A percentile compares a stretch with the other conserved stretches of the same genome.
Evolutionary conservation across 1,139 yeast genomes (phyloP).

Genomic region (Komagataea norvegica): DNA sequence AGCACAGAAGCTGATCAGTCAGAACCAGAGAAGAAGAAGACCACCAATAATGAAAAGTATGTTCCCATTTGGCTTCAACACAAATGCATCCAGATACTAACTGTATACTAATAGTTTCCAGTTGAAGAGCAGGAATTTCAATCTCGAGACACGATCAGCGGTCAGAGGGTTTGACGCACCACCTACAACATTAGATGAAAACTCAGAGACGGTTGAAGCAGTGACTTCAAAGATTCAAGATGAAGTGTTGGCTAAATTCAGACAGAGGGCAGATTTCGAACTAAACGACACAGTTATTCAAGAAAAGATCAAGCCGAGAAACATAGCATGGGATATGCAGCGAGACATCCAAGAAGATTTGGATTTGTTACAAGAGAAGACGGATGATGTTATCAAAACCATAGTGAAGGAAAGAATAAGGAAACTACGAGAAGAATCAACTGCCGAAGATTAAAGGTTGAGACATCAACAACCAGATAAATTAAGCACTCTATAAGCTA

Average conservation of each 20-base stretch:
- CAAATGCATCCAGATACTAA: not conserved
- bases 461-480: too few relatives aligned
- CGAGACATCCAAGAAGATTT: conserved; percentile 35
- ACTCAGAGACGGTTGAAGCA: conserved; percentile 33
- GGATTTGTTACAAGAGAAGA: conserved; percentile 34
- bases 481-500: too few relatives aligned
- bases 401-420: conserved; percentile 36
- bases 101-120: not conserved
- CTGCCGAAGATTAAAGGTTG: conserved; percentile 1
- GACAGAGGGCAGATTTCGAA: conserved; percentile 10
- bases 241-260: conserved; percentile 27
- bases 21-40: conserved; percentile 7
- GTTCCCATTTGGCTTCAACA: conserved; percentile 2
- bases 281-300: conserved; percentile 13
- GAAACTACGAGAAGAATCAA: conserved; percentile 9
- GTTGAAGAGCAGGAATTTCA: conserved; percentile 31
- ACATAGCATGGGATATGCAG: conserved; percentile 37
- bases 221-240: conserved; percentile 32
- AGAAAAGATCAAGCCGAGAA: conserved; percentile 29
- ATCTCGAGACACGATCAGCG: conserved; percentile 30
- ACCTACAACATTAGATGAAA: conserved; percentile 29
- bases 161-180: conserved; percentile 29
- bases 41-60: conserved; percentile 8
- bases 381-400: conserved; percentile 36
- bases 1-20: not conserved